Evolutionary conservation across 108 stramenopile species (phyloP).

Genomic region (Pseudonitzschia multiseries): DNA sequence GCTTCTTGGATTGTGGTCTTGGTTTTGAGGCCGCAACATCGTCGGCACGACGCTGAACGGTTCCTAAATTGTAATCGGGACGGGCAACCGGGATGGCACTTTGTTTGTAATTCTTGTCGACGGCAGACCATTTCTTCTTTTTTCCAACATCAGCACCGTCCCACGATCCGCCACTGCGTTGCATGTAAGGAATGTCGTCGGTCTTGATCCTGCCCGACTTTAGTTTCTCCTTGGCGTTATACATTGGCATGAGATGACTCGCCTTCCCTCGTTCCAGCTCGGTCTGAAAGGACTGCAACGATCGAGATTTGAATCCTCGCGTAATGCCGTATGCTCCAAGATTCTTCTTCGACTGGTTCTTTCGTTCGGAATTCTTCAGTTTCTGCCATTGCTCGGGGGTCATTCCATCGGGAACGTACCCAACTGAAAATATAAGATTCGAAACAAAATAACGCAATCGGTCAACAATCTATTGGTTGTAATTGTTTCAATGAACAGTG

Average conservation of each 20-base stretch:
- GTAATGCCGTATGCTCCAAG: conserved; percentile 54
- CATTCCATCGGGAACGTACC: conserved; percentile 82
- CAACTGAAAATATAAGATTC: not conserved
- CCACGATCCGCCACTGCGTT: conserved; percentile 68
- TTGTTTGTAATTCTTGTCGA: too few species aligned
- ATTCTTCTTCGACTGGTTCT: conserved; percentile 47
- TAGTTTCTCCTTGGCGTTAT: conserved; percentile 59
- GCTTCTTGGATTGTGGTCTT: too few species aligned
- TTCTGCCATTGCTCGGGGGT: conserved; percentile 64
- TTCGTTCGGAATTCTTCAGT: conserved; percentile 61
- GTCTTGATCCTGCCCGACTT: conserved; percentile 51
- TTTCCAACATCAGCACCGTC: conserved; percentile 68
- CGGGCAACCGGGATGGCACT: too few species aligned
- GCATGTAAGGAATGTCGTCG: conserved; percentile 77
- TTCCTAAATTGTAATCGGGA: too few species aligned
- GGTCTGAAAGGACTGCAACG: conserved; percentile 80
- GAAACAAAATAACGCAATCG: too few species aligned
- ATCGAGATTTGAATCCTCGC: conserved; percentile 71
- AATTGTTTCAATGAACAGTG: too few species aligned
- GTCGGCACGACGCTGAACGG: too few species aligned
- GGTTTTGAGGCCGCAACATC: too few species aligned
- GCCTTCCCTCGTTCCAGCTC: conserved; percentile 76
- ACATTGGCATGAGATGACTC: conserved; percentile 59
- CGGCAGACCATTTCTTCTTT: conserved; percentile 36
- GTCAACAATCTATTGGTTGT: too few species aligned